These are phyloP conservation scores for Spergularia azorica DNA, from an alignment of 179 eudicot genomes.

Conservation along the genomic window DNA sequence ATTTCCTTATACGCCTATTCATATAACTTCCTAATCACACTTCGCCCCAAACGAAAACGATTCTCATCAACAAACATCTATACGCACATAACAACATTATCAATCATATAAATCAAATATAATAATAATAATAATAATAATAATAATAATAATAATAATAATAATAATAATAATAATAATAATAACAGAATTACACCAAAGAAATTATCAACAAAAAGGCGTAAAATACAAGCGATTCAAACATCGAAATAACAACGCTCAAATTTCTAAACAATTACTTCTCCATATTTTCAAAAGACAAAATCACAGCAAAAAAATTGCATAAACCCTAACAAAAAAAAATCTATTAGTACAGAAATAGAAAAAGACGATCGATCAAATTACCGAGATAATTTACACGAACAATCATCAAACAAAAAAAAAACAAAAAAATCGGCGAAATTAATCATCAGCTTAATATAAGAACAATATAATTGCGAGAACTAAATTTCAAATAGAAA, in stretches of 20 bases:
- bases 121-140: too few relatives aligned
- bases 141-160: too few relatives aligned
- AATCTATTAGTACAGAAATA: too few relatives aligned
- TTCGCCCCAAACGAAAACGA: background rate
- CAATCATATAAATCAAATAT: background rate
- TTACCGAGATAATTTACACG: too few relatives aligned
- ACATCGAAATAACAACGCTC: background rate
- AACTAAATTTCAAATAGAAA: background rate
- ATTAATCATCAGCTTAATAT: too few relatives aligned
- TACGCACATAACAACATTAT: background rate
- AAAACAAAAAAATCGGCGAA: too few relatives aligned
- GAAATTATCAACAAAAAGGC: background rate
- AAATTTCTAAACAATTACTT: background rate
- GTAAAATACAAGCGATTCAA: background rate
- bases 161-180: background rate
- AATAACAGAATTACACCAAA: background rate
- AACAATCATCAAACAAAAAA: too few relatives aligned
- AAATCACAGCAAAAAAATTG: background rate
- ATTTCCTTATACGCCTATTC: too few relatives aligned
- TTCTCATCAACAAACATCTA: background rate
- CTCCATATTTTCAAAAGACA: background rate
- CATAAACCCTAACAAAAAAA: too few relatives aligned
- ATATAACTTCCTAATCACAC: too few relatives aligned
- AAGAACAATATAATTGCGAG: too few relatives aligned
- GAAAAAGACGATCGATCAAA: too few relatives aligned